Evolutionary conservation across 2,329 filamentous ascomycete species (phyloP).

Genomic region (Trichoderma oligosporum): DNA sequence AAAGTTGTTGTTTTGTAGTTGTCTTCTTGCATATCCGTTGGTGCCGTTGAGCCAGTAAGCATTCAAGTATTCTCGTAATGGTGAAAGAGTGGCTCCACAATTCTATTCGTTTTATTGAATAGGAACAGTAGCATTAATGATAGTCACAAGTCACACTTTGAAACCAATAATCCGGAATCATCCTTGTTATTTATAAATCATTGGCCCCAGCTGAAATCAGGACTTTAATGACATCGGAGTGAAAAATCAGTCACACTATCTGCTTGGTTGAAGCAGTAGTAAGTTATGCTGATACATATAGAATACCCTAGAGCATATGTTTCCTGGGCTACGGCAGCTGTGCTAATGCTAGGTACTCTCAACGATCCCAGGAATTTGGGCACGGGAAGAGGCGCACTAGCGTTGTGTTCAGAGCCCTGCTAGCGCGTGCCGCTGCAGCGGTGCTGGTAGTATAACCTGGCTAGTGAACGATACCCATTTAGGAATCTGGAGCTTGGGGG

Average conservation of each 20-base stretch:
- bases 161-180: not conserved
- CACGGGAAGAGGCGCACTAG: constrained; percentile 17
- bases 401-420: constrained; percentile 10
- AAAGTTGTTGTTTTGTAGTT: no score
- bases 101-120: not conserved
- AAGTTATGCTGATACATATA: no score
- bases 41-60: no score
- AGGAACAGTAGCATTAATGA: not conserved
- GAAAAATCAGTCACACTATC: no score
- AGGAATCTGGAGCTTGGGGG: constrained; percentile 1
- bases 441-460: constrained; percentile 4
- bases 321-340: no score
- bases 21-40: no score
- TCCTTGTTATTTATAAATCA: not conserved
- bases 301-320: constrained; percentile 2
- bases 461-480: not conserved
- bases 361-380: constrained; percentile 16
- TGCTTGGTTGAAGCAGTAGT: no score
- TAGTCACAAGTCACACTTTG: not conserved
- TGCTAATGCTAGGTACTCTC: not conserved
- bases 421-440: constrained; percentile 17
- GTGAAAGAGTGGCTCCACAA: not conserved
- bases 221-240: no score
- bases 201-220: no score
- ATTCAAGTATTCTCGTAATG: not conserved